A percentile compares a stretch with the other conserved stretches of the same genome.
Conservation (phyloP, 306 rosid genomes). For the Pterocarpus santalinus region DNA sequence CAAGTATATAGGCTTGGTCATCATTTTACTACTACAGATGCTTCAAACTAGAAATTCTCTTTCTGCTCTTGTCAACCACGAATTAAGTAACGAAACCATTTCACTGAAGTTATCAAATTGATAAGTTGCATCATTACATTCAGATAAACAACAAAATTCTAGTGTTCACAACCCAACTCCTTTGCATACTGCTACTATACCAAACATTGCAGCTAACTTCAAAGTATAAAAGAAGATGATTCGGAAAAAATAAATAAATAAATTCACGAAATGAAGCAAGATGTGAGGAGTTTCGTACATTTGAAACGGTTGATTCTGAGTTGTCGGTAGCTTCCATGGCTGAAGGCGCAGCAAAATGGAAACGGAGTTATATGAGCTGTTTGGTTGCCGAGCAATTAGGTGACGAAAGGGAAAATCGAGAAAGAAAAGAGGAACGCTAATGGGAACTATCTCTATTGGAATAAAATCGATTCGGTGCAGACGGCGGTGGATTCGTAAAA, state of each 20-base stretch:
- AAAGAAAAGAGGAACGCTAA: neutral
- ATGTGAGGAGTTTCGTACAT: slow-evolving; percentile 43
- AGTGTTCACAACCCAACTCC: slow-evolving; percentile 14
- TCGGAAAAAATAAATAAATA: neutral
- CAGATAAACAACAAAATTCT: neutral
- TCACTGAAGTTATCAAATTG: neutral
- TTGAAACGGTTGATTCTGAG: slow-evolving; percentile 51
- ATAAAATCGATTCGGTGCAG: slow-evolving; percentile 12
- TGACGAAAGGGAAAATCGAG: neutral
- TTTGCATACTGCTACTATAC: neutral
- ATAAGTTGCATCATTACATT: slow-evolving; percentile 5
- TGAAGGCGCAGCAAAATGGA: slow-evolving; percentile 39
- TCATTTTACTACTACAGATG: neutral
- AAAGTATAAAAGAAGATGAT: neutral
- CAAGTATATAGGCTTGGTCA: neutral
- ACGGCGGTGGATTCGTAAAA: neutral
- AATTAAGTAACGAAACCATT: neutral
- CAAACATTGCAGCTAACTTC: slow-evolving; percentile 4
- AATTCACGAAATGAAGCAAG: neutral
- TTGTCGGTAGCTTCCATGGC: slow-evolving; percentile 58
- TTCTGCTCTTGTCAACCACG: neutral
- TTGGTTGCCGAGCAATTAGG: slow-evolving; percentile 6
- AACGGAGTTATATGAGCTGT: slow-evolving; percentile 17
- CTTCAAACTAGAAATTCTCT: neutral
- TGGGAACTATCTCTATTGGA: neutral